phyloP scores from a whole-genome alignment of 352 stramenopile species.

The Phytophthora idaei region DNA sequence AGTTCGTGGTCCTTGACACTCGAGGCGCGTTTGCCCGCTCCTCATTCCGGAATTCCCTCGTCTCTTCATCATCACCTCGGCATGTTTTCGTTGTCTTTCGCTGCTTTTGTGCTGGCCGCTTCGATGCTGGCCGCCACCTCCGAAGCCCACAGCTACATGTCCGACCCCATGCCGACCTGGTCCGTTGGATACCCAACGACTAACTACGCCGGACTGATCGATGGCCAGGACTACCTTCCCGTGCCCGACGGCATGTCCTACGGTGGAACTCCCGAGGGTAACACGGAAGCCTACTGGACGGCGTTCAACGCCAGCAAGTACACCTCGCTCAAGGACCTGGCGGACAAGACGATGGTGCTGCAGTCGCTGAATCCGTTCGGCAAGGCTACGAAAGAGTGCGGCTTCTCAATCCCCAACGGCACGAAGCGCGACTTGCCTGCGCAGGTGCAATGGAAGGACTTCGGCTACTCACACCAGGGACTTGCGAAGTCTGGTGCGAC shows the following conservation, averaged over 20 bases:
- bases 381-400: conserved; percentile 34
- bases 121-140: conserved; percentile 3
- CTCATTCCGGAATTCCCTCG: conserved; percentile 32
- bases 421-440: conserved; percentile 37
- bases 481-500: conserved; percentile 68
- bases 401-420: conserved; percentile 34
- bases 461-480: conserved; percentile 52
- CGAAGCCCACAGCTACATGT: conserved; percentile 47
- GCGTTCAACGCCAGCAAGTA: conserved; percentile 43
- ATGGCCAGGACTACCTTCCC: conserved; percentile 41
- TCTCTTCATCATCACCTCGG: conserved; percentile 1
- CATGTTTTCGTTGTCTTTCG: conserved; percentile 23
- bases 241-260: conserved; percentile 47
- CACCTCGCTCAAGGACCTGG: conserved; percentile 42
- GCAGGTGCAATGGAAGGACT: conserved; percentile 34
- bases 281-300: conserved; percentile 37
- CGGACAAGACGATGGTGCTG: conserved; percentile 34
- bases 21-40: not conserved
- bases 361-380: conserved; percentile 31
- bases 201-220: conserved; percentile 43
- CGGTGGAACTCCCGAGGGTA: conserved; percentile 23
- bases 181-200: conserved; percentile 38
- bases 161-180: conserved; percentile 44
- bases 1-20: not conserved
- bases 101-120: conserved; percentile 12